phyloP scores from a whole-genome alignment of 208 protist genomes.

The Acanthamoeba triangularis region DNA sequence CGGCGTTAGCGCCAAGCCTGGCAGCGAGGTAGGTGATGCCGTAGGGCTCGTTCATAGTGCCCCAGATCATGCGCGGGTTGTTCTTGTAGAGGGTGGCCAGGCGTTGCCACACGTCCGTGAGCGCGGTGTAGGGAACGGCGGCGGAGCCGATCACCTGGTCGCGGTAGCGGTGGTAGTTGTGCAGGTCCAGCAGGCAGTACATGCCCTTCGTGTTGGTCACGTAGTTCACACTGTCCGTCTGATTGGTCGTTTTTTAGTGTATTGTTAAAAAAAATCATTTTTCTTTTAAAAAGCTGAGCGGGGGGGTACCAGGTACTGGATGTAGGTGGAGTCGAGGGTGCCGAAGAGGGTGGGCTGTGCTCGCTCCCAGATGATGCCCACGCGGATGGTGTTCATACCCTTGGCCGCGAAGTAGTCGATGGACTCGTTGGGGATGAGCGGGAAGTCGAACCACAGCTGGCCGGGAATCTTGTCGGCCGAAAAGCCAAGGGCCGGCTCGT shows the following conservation, averaged over 20 bases:
- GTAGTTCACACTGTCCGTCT: neutral
- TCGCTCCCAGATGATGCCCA: neutral
- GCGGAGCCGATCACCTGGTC: neutral
- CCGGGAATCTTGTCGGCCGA: neutral
- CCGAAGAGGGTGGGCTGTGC: neutral
- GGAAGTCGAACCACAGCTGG: neutral
- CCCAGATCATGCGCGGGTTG: neutral
- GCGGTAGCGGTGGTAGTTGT: slow-evolving; percentile 18
- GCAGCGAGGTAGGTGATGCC: neutral
- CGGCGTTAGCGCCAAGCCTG: neutral
- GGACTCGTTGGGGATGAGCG: neutral
- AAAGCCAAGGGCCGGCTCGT: neutral
- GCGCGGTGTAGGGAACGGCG: neutral
- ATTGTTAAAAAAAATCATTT: no score
- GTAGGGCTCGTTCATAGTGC: slow-evolving; percentile 3
- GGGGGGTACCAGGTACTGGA: neutral
- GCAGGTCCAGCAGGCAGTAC: slow-evolving; percentile 36
- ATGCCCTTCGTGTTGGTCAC: slow-evolving; percentile 43
- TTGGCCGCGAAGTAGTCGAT: neutral
- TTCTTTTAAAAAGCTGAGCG: no score
- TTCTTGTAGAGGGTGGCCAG: neutral
- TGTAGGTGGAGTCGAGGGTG: neutral
- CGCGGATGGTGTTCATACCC: neutral
- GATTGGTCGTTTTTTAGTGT: no score
- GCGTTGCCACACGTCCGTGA: slow-evolving; percentile 10